Evolutionary conservation across 768 basidiomycete genomes (phyloP).

Genomic region (Tricholoma flavovirens): DNA sequence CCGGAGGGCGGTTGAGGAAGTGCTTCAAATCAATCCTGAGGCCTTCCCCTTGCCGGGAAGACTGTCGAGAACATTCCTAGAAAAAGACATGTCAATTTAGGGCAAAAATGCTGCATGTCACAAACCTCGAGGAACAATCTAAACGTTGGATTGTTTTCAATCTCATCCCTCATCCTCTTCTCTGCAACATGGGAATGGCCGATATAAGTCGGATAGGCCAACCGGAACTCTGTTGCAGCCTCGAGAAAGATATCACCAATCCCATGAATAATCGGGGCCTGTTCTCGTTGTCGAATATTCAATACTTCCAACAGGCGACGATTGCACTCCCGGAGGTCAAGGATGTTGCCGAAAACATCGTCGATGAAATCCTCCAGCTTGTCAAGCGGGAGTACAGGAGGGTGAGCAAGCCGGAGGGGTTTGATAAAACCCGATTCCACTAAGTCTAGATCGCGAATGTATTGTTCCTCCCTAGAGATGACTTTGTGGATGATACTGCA

Average conservation of each 20-base stretch:
- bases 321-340: slow-evolving; percentile 82
- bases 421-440: slow-evolving; percentile 64
- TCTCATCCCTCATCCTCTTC: slow-evolving; percentile 81
- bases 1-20: slow-evolving; percentile 72
- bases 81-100: background rate
- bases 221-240: slow-evolving; percentile 81
- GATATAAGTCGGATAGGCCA: slow-evolving; percentile 81
- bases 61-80: slow-evolving; percentile 38
- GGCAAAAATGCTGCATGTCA: background rate
- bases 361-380: slow-evolving; percentile 81
- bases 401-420: slow-evolving; percentile 41
- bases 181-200: slow-evolving; percentile 83
- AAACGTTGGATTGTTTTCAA: slow-evolving; percentile 76
- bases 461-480: slow-evolving; percentile 85
- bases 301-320: slow-evolving; percentile 79
- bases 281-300: slow-evolving; percentile 81
- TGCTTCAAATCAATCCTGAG: slow-evolving; percentile 63
- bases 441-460: slow-evolving; percentile 79
- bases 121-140: slow-evolving; percentile 81
- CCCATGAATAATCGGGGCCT: slow-evolving; percentile 72
- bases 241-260: slow-evolving; percentile 89
- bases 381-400: slow-evolving; percentile 38
- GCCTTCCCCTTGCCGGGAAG: slow-evolving; percentile 33
- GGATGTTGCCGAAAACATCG: slow-evolving; percentile 84
- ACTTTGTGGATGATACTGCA: slow-evolving; percentile 77